phyloP scores from a whole-genome alignment of 1,139 yeast species.

The Candida tropicalis region DNA sequence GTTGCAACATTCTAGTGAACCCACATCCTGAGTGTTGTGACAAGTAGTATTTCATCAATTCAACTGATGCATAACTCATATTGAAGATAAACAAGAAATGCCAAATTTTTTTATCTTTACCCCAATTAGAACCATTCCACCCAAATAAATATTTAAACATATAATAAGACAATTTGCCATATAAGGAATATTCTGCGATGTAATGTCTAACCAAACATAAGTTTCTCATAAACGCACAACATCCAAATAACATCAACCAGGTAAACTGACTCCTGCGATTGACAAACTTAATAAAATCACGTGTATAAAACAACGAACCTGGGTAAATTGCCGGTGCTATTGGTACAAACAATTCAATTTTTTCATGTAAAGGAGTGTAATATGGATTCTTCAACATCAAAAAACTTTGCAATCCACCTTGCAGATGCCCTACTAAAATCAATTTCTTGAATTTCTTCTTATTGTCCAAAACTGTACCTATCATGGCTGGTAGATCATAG shows the following conservation, averaged over 20 bases:
- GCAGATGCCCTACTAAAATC: conserved; percentile 81
- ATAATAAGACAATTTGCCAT: conserved; percentile 66
- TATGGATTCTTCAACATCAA: conserved; percentile 50
- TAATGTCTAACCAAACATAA: conserved; percentile 53
- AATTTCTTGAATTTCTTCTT: conserved; percentile 50
- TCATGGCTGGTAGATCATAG: conserved; percentile 73
- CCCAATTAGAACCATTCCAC: conserved; percentile 84
- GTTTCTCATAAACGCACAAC: conserved; percentile 60
- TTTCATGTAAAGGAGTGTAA: conserved; percentile 37
- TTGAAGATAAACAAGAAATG: conserved; percentile 79
- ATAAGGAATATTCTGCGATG: conserved; percentile 50
- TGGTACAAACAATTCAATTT: conserved; percentile 69
- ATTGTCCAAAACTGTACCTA: conserved; percentile 56
- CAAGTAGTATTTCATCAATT: conserved; percentile 90
- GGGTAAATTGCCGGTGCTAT: conserved; percentile 92
- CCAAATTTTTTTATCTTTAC: conserved; percentile 55
- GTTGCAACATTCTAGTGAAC: conserved; percentile 42
- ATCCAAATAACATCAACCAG: conserved; percentile 58
- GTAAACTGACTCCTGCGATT: conserved; percentile 37
- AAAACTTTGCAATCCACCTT: conserved; percentile 88
- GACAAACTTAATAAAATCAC: conserved; percentile 60
- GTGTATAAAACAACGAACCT: conserved; percentile 65
- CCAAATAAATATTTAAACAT: conserved; percentile 85
- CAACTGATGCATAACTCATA: conserved; percentile 80
- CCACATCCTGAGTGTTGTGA: conserved; percentile 48